These are phyloP conservation scores for Candida tropicalis DNA, from an alignment of 1,139 yeast species.

Conservation along the genomic window DNA sequence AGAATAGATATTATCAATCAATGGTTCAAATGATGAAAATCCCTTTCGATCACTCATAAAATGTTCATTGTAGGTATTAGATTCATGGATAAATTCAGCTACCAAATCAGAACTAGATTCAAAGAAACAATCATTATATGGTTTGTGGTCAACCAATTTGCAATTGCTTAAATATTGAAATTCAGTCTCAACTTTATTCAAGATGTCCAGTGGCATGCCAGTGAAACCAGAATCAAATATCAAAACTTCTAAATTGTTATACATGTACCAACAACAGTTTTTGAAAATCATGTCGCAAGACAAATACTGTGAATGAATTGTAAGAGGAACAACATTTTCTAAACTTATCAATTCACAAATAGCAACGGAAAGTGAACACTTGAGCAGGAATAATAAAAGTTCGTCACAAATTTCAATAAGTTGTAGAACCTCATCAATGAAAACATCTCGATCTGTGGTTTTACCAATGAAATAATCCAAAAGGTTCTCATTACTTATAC, in stretches of 20 bases:
- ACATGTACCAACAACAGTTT: constrained; percentile 69
- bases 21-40: constrained; percentile 46
- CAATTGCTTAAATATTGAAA: constrained; percentile 22
- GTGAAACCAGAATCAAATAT: constrained; percentile 50
- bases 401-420: constrained; percentile 67
- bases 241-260: constrained; percentile 64
- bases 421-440: constrained; percentile 59
- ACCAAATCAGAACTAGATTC: constrained; percentile 22
- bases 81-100: constrained; percentile 24
- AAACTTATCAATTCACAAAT: constrained; percentile 59
- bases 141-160: constrained; percentile 15
- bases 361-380: constrained; percentile 62
- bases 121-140: not conserved
- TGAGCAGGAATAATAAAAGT: constrained; percentile 59
- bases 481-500: constrained; percentile 46
- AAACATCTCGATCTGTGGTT: constrained; percentile 34
- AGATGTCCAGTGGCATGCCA: constrained; percentile 30
- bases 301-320: constrained; percentile 55
- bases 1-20: constrained; percentile 40
- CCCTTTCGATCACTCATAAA: constrained; percentile 53
- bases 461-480: constrained; percentile 39
- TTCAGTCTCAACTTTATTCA: constrained; percentile 31
- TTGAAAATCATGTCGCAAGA: constrained; percentile 58
- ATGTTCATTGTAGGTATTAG: constrained; percentile 37
- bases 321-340: constrained; percentile 62